Conservation (phyloP, 2,329 filamentous ascomycete genomes). For the Pleurostoma richardsiae region DNA sequence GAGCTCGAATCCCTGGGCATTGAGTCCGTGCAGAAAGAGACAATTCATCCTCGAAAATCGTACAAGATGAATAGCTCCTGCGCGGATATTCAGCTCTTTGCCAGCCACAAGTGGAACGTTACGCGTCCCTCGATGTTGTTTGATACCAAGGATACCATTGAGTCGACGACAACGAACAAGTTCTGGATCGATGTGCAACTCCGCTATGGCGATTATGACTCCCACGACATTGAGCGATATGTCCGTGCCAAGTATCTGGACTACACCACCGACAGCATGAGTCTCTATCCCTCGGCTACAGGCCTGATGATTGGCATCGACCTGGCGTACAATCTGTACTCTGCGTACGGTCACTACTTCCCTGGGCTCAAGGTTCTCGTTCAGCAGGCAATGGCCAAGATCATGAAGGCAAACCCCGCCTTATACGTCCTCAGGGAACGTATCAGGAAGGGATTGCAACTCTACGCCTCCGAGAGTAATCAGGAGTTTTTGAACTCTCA, state of each 20-base stretch:
- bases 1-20: conserved; percentile 94
- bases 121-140: conserved; percentile 89
- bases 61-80: conserved; percentile 99
- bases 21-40: conserved; percentile 97
- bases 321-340: conserved; percentile 96
- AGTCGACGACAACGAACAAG: conserved; percentile 92
- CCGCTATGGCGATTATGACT: conserved; percentile 96
- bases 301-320: conserved; percentile 98
- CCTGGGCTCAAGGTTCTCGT: conserved; percentile 91
- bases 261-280: conserved; percentile 98
- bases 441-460: conserved; percentile 95
- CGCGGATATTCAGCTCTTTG: conserved; percentile 93
- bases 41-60: conserved; percentile 96
- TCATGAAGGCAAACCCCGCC: conserved; percentile 99
- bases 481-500: conserved; percentile 99
- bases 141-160: conserved; percentile 94
- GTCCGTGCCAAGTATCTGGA: conserved; percentile 97
- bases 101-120: conserved; percentile 98
- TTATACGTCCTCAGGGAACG: conserved; percentile 94
- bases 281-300: conserved; percentile 94
- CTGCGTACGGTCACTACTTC: conserved; percentile 98
- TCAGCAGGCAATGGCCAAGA: conserved; percentile 98
- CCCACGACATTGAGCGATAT: conserved; percentile 97
- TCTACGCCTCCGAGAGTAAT: conserved; percentile 97
- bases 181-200: conserved; percentile 99